Evolutionary conservation across 805 yeast species (phyloP), one percentile per base, ranked within the genome.

Genomic region (Candida piceae): DNA sequence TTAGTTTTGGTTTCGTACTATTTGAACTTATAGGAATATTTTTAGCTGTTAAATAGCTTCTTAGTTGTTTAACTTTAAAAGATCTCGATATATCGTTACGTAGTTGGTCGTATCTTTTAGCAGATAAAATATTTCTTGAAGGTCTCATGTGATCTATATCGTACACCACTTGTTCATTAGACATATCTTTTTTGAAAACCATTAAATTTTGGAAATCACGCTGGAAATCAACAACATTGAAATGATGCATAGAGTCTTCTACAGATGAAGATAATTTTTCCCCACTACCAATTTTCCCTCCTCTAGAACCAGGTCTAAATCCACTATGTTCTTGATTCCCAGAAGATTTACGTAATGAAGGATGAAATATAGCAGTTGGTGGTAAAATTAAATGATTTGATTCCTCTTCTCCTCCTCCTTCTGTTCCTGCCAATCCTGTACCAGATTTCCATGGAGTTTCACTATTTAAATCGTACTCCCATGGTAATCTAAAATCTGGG

Each of bases 131-230:
- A 7, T 20, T 21, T 8, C 37, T 42, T 3, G 36, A 17, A 1
- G 67, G 67, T 35, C 41, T 50, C 39, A 58, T 38, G 11, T 46
- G 41, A 35, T 58, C 62, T 22, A 62, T 56, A 22, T 45, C 44
- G 18, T 36, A 36, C 18, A 52, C 38, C 21, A 60, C 30, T 21
- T 54, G 56, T 10, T 50, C 53, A 12, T 38, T 39, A 1, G 56
- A 40, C 9, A 55, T 35, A 12, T 42, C 48, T 15, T 50, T 39
- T 38, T 53, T 45, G 42, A 59, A 62, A 4, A 53, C 50, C 50
- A 60, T 45, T 16, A 62, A 35, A 29, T 46, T 52, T 34, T 55
- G 49, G 20, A 52, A 40, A 31, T 53, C 53, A 29, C 59, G 42
- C 26, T 52, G 58, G 26, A 58, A 50, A 36, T 58, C 63, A 10